Conservation (phyloP, 306 rosid genomes). For the Lathyrus sativus region DNA sequence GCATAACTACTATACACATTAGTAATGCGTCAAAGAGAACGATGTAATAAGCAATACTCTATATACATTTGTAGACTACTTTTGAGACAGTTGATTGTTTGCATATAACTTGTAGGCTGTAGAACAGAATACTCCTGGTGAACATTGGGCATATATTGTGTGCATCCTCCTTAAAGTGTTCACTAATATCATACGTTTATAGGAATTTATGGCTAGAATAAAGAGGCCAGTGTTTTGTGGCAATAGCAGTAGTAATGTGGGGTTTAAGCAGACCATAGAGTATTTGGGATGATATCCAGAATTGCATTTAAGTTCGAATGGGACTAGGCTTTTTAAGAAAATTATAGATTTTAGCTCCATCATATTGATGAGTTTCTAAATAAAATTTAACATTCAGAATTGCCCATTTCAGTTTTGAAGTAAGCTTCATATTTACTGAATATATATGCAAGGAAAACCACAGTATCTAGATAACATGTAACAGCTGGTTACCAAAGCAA, state of each 20-base stretch:
- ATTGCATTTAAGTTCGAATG: background rate
- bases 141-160: background rate
- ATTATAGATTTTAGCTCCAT: background rate
- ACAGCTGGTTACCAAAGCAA: too few relatives aligned
- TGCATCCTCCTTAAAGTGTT: background rate
- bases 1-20: slow-evolving; percentile 7
- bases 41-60: background rate
- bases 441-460: too few relatives aligned
- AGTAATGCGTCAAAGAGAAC: background rate
- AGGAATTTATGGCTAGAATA: slow-evolving; percentile 14
- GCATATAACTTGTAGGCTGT: background rate
- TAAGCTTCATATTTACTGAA: background rate
- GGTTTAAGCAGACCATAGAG: slow-evolving; percentile 3
- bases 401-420: background rate
- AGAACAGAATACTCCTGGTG: background rate
- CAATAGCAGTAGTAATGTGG: background rate
- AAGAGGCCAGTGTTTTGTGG: background rate
- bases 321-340: background rate
- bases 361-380: background rate
- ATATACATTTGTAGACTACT: slow-evolving; percentile 4
- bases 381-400: background rate
- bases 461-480: too few relatives aligned
- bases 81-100: slow-evolving; percentile 8
- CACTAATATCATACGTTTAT: background rate
- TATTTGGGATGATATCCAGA: background rate